These are phyloP conservation scores for Nakazawaea pomicola DNA, from an alignment of 805 yeast genomes.

Conservation along the genomic window DNA sequence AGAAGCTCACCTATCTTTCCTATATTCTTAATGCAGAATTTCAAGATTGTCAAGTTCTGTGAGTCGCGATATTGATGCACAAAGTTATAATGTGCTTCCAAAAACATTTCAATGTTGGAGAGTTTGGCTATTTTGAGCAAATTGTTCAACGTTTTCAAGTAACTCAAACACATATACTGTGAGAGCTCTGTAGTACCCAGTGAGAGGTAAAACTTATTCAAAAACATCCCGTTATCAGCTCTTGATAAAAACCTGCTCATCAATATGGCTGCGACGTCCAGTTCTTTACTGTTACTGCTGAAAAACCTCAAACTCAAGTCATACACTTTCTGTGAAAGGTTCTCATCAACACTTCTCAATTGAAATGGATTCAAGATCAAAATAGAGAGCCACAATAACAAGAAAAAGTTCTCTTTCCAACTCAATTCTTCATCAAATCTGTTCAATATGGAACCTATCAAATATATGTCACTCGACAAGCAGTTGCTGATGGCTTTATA, in stretches of 20 bases:
- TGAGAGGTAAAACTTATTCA: slow-evolving; percentile 21
- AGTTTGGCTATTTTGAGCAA: slow-evolving; percentile 17
- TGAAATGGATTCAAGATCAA: slow-evolving; percentile 73
- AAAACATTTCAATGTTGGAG: not conserved
- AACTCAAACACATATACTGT: slow-evolving; percentile 16
- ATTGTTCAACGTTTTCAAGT: slow-evolving; percentile 19
- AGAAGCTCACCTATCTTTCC: slow-evolving; percentile 34
- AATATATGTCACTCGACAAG: slow-evolving; percentile 54
- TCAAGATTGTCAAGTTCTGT: slow-evolving; percentile 13
- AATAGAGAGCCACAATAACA: slow-evolving; percentile 69
- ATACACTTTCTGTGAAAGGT: slow-evolving; percentile 32
- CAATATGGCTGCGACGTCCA: slow-evolving; percentile 46
- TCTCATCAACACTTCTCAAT: slow-evolving; percentile 32
- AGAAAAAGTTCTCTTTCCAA: slow-evolving; percentile 46
- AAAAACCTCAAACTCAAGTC: slow-evolving; percentile 28
- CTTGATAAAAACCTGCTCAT: slow-evolving; percentile 52
- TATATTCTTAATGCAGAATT: slow-evolving; percentile 26
- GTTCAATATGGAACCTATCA: slow-evolving; percentile 34
- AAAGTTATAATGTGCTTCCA: slow-evolving; percentile 1
- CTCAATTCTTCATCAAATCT: slow-evolving; percentile 16
- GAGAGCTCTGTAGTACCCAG: slow-evolving; percentile 16
- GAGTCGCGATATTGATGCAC: not conserved
- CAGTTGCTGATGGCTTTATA: slow-evolving; percentile 54
- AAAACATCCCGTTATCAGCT: slow-evolving; percentile 30
- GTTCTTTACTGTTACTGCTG: slow-evolving; percentile 49